Base-by-base conservation (phyloP, 768 basidiomycete genomes). In the Lactarius akahatsu region DNA sequence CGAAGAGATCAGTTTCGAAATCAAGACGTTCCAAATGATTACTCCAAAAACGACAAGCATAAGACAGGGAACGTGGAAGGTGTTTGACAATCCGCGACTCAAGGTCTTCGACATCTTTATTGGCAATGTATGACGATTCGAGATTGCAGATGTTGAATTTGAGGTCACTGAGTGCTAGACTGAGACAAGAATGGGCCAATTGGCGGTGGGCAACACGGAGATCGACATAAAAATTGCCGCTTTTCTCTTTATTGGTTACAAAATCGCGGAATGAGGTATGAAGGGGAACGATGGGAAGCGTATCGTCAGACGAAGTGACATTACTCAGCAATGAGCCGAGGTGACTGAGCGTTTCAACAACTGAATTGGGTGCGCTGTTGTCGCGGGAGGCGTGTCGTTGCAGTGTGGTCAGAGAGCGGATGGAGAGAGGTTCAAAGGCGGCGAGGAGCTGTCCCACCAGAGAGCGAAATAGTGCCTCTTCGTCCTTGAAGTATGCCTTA, bases 241-340 rank as follows among this genome's bases (percentile, higher is more conserved):
- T 59, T 36, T 26, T 34, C 26, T 30, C 18, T 10, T 10, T n/a
- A 15, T n/a, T 26, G 4, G 34, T 40, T 13, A 59, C 30, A 36
- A 59, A 59, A 36, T 59, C 57, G 18, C 34, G 57, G 57, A 59
- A 59, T 8, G 43, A 45, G 1, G 43, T 45, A 45, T 45, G 43
- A 45, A 45, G 43, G 20, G 60, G 60, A 30, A 45, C 26, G n/a
- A 61, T 50, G 1, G 60, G 41, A 30, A 45, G 60, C n/a, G 60
- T 26, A 5, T 45, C 18, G n/a, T 45, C 20, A 28, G 41, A 26
- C 43, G 60, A 32, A 32, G 60, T 47, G 26, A 50, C 60, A 32
- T 61, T 61, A n/a, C 60, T 61, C 26, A 61, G 30, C 18, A 61
- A n/a, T 2, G 60, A 61, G 10, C 60, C 60, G 2, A 61, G 41